Conservation (phyloP, 116 monocot species). For the Papilionanthe hybrid region DNA sequence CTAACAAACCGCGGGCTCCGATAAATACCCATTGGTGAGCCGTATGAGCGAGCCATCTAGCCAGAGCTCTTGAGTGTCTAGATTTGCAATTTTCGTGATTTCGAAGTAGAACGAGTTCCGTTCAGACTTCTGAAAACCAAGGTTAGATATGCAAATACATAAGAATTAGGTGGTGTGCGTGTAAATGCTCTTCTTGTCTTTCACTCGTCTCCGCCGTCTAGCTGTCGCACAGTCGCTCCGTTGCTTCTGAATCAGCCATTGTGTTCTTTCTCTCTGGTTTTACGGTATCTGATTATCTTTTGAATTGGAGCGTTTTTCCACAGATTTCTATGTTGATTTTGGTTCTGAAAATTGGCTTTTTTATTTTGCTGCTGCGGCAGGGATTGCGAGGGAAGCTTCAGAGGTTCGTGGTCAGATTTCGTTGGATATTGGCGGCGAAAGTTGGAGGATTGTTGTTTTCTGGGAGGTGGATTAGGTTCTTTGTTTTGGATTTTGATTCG, state of each 20-base stretch:
- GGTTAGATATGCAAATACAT: no score
- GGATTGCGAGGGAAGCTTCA: neutral
- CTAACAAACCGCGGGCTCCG: no score
- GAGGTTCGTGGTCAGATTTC: neutral
- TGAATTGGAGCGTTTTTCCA: neutral
- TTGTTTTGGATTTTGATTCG: neutral
- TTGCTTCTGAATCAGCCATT: neutral
- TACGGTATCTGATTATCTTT: neutral
- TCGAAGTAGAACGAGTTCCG: no score
- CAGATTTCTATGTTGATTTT: neutral
- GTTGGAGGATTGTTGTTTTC: constrained; percentile 5
- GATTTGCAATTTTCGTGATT: neutral
- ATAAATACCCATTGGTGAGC: no score
- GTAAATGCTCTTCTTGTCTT: neutral
- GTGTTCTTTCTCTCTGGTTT: neutral
- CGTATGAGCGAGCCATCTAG: no score
- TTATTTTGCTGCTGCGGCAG: neutral
- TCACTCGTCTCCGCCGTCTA: neutral
- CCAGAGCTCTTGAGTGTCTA: neutral
- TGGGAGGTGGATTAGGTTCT: neutral
- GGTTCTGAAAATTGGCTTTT: neutral
- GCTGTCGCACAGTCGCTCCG: neutral
- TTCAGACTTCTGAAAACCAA: no score
- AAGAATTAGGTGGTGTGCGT: no score
- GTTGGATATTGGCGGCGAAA: neutral